Conservation (phyloP, 1,284 basidiomycete genomes). For the Inonotus hispidus region DNA sequence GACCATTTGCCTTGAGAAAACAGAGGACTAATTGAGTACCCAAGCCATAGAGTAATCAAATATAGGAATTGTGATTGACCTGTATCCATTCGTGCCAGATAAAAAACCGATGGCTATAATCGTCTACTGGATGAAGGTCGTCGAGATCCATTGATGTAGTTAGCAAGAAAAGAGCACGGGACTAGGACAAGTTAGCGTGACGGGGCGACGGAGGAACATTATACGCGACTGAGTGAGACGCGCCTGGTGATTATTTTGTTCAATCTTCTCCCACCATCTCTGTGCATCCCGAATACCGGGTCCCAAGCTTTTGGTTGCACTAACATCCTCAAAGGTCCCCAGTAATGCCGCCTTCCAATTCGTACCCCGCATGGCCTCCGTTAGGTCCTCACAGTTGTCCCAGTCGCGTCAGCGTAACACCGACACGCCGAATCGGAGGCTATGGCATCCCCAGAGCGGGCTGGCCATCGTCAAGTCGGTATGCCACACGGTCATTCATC, state of each 20-base stretch:
- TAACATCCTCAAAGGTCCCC: background rate
- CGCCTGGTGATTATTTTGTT: background rate
- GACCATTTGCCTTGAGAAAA: conserved; percentile 58
- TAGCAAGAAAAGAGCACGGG: background rate
- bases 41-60: background rate
- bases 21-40: conserved; percentile 6
- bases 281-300: background rate
- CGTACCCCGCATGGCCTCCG: background rate
- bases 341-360: background rate
- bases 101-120: conserved; percentile 74
- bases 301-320: background rate
- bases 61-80: conserved; percentile 32
- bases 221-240: background rate
- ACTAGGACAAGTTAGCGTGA: background rate
- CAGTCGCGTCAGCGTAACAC: background rate
- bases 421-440: background rate
- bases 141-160: conserved; percentile 50
- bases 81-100: conserved; percentile 86
- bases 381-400: background rate
- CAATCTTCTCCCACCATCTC: background rate
- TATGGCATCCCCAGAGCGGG: background rate
- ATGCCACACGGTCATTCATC: conserved; percentile 27
- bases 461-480: background rate
- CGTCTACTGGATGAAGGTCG: conserved; percentile 72
- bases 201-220: background rate